Evolutionary conservation across 2,329 filamentous ascomycete species (phyloP), one percentile per base, ranked within the genome.

Genomic region (Phyllosticta capitalensis): DNA sequence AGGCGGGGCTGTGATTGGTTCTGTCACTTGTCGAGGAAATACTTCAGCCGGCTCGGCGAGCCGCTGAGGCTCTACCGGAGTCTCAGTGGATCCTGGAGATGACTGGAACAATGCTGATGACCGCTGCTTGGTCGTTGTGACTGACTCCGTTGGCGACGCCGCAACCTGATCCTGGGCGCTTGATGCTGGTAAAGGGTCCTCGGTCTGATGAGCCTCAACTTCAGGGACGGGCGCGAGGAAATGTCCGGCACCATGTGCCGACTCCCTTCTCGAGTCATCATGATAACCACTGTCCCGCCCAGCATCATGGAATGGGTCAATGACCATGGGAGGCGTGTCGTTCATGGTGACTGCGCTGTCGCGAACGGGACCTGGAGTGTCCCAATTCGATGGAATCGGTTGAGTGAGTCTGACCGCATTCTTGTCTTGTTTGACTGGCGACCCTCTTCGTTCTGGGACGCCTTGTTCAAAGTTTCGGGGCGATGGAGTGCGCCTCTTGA

Each of bases 261-360:
- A 45, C 17, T 45, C 38, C 17, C 38, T 45, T n/a, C 38, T 45
- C 7, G 38, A 53, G 21, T 55, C 57, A 55, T 71, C 68, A 55
- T 75, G 69, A 60, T 78, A 77, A 9, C 74, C 74, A 65, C 74
- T 79, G 61, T 80, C 75, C 62, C 75, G 70, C 28, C 68, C 65
- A 50, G 63, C 62, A 26, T 70, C 63, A n/a, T 68, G 66, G 33
- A 67, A 62, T 28, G 65, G 56, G 59, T 68, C 66, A 48, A 63
- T 63, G 51, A 69, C 63, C 28, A 73, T 61, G 38, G 73, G 65
- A 49, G 75, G 73, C 55, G 78, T 75, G 65, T 79, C 77, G 62
- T 70, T 71, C 61, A 76, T 69, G 63, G 76, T 72, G 62, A 77
- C 71, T 63, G 71, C 77, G 63, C 74, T 76, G 61, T 79, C 77